Percentiles rank a stretch among this genome's conserved stretches.
Evolutionary conservation across 805 yeast species (phyloP).

Genomic region (Wickerhamomyces alni): DNA sequence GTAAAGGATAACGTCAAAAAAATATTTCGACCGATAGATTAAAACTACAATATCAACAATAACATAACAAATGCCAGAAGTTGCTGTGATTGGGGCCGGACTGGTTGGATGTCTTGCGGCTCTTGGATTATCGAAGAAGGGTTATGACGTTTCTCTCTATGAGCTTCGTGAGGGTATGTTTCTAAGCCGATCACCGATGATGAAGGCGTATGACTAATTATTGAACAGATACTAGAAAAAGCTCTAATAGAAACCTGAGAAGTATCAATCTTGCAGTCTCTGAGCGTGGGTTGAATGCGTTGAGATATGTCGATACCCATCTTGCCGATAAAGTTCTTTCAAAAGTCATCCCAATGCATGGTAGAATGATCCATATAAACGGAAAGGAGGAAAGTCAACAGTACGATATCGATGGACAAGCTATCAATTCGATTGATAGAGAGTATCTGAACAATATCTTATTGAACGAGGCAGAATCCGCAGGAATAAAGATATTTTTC

Average conservation of each 20-base stretch:
- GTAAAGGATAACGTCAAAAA: not conserved
- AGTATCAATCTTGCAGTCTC: constrained; percentile 90
- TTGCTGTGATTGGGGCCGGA: constrained; percentile 82
- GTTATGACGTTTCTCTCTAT: constrained; percentile 64
- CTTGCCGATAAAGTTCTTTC: constrained; percentile 51
- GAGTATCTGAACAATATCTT: constrained; percentile 58
- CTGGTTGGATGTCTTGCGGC: constrained; percentile 85
- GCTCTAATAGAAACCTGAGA: constrained; percentile 37
- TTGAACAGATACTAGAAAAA: constrained; percentile 52
- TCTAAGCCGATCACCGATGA: not conserved
- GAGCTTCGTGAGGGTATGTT: constrained; percentile 46
- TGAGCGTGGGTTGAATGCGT: constrained; percentile 71
- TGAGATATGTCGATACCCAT: constrained; percentile 52
- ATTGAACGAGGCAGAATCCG: constrained; percentile 55
- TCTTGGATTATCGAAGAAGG: constrained; percentile 67
- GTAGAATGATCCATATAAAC: constrained; percentile 78
- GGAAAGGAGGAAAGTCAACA: constrained; percentile 64
- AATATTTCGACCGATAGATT: too few species aligned
- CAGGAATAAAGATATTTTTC: constrained; percentile 43
- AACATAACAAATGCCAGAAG: constrained; percentile 25
- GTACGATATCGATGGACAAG: constrained; percentile 69
- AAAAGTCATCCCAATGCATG: constrained; percentile 77
- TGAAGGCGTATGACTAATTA: not conserved
- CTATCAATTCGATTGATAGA: constrained; percentile 82
- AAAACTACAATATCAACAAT: too few species aligned